These are phyloP conservation scores for Kitagawia praeruptora DNA, from an alignment of 129 eudicot genomes.

Conservation along the genomic window DNA sequence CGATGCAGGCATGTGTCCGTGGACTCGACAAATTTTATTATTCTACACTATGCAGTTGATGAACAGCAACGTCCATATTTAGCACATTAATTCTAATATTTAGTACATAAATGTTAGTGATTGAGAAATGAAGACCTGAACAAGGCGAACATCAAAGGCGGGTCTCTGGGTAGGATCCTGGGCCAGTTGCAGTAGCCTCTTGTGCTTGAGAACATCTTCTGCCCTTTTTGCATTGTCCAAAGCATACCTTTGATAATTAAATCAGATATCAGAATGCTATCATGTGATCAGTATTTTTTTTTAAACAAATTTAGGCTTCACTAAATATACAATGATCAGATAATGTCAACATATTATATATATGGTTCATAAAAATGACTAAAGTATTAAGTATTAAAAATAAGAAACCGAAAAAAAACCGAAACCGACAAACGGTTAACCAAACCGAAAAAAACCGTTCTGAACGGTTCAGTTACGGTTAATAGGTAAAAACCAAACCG, in stretches of 20 bases:
- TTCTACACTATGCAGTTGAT: not conserved
- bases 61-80: not conserved
- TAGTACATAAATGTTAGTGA: no score
- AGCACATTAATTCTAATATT: not conserved
- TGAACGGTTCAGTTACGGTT: no score
- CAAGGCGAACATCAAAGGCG: slow-evolving; percentile 61
- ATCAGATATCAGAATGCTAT: not conserved
- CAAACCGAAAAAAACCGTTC: no score
- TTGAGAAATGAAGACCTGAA: slow-evolving; percentile 35
- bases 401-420: no score
- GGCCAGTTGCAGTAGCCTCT: slow-evolving; percentile 53
- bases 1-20: no score
- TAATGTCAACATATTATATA: no score
- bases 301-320: no score
- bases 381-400: no score
- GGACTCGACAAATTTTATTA: no score
- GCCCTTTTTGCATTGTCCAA: slow-evolving; percentile 77
- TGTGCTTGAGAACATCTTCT: slow-evolving; percentile 74
- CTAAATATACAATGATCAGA: not conserved
- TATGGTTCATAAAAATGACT: no score
- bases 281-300: not conserved
- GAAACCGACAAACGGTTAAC: no score
- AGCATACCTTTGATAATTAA: slow-evolving; percentile 47
- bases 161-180: slow-evolving; percentile 51
- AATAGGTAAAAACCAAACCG: no score